phyloP scores from a whole-genome alignment of 768 basidiomycete genomes.

The Leccinum longicurvipes region DNA sequence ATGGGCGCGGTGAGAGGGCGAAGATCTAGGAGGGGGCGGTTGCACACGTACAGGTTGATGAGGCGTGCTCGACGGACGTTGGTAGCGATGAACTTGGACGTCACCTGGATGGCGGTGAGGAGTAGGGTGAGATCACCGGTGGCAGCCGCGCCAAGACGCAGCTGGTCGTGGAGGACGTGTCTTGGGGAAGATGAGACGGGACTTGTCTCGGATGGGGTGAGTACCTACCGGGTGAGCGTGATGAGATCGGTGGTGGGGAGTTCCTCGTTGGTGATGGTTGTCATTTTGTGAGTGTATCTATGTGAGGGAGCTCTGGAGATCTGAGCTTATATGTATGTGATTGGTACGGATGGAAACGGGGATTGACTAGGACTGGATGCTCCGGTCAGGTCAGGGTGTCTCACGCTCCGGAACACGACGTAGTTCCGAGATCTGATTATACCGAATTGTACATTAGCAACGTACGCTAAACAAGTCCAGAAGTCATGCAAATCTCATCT shows the following conservation, averaged over 20 bases:
- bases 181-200: slow-evolving; percentile 36
- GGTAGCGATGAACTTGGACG: slow-evolving; percentile 96
- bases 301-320: neutral
- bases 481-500: slow-evolving; percentile 41
- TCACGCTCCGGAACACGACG: slow-evolving; percentile 27
- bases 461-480: slow-evolving; percentile 9
- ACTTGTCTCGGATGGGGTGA: neutral
- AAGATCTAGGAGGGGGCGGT: neutral
- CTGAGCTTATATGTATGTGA: slow-evolving; percentile 13
- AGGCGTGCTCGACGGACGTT: slow-evolving; percentile 96
- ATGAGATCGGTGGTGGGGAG: slow-evolving; percentile 82
- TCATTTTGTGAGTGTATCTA: slow-evolving; percentile 8
- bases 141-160: slow-evolving; percentile 75
- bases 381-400: too few relatives aligned
- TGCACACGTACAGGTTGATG: slow-evolving; percentile 83
- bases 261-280: slow-evolving; percentile 51
- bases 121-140: slow-evolving; percentile 94
- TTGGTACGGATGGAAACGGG: slow-evolving; percentile 23
- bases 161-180: slow-evolving; percentile 85
- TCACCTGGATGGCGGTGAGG: slow-evolving; percentile 92
- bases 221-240: slow-evolving; percentile 81
- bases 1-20: slow-evolving; percentile 4
- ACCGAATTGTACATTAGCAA: too few relatives aligned
- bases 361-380: too few relatives aligned
- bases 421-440: too few relatives aligned